Percentiles rank a stretch among this genome's conserved stretches.
Evolutionary conservation across 208 protist species (phyloP).

Genomic region (Ichthyophonus hoferi): DNA sequence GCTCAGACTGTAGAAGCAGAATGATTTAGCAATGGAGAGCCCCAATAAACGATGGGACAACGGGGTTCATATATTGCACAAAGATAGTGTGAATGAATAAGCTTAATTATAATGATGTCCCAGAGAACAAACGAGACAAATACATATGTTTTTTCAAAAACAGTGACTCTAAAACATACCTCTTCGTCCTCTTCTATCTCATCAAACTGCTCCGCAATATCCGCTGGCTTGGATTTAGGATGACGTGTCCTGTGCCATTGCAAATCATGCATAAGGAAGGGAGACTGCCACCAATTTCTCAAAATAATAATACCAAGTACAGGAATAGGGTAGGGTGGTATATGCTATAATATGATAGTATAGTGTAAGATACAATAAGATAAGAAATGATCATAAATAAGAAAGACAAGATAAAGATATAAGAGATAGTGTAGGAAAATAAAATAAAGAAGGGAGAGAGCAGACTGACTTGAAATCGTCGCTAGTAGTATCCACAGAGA

Average conservation of each 20-base stretch:
- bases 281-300: not conserved
- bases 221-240: not conserved
- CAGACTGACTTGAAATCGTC: conserved; percentile 36
- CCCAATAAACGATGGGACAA: too few relatives aligned
- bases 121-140: too few relatives aligned
- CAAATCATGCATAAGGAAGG: too few relatives aligned
- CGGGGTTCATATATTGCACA: too few relatives aligned
- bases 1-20: not conserved
- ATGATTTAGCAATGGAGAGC: too few relatives aligned
- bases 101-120: too few relatives aligned
- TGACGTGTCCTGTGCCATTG: not conserved
- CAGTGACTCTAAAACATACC: not conserved
- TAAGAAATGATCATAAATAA: not conserved
- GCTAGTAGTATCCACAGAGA: conserved; percentile 48
- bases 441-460: not conserved
- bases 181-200: not conserved
- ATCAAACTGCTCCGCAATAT: not conserved
- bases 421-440: not conserved
- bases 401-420: not conserved
- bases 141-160: too few relatives aligned
- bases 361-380: not conserved
- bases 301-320: not conserved
- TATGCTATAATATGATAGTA: not conserved
- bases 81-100: too few relatives aligned
- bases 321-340: not conserved